These are phyloP conservation scores for Trichoderma brevicompactum DNA, from an alignment of 2,329 filamentous ascomycete genomes.

Conservation along the genomic window DNA sequence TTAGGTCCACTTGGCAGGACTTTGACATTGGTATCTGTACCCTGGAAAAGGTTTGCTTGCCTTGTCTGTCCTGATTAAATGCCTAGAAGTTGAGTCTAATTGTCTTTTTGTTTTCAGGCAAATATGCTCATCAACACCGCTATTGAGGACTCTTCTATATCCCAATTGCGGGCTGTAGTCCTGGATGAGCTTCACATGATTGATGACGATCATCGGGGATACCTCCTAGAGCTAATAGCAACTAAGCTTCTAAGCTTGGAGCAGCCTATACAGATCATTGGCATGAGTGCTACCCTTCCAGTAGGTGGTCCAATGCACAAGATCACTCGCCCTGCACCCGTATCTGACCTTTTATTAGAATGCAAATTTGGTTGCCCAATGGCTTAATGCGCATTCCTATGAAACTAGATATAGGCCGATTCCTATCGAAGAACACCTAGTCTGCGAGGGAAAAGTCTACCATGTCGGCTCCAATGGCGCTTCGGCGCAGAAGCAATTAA, in stretches of 20 bases:
- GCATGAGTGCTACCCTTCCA: slow-evolving; percentile 79
- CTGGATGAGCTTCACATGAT: slow-evolving; percentile 84
- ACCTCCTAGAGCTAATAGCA: slow-evolving; percentile 73
- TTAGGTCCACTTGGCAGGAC: slow-evolving; percentile 69
- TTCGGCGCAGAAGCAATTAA: slow-evolving; percentile 61
- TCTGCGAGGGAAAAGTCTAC: slow-evolving; percentile 72
- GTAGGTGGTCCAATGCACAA: slow-evolving; percentile 47
- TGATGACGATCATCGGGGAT: slow-evolving; percentile 75
- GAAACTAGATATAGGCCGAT: slow-evolving; percentile 74
- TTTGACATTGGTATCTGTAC: slow-evolving; percentile 81
- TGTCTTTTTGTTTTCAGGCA: slow-evolving; percentile 53
- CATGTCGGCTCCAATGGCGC: slow-evolving; percentile 59
- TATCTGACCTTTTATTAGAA: slow-evolving; percentile 54
- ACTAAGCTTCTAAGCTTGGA: slow-evolving; percentile 73
- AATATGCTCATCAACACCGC: slow-evolving; percentile 75
- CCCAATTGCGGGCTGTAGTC: slow-evolving; percentile 68
- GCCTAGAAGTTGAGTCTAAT: slow-evolving; percentile 22
- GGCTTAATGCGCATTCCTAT: slow-evolving; percentile 73
- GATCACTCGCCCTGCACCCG: not conserved
- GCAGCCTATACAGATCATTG: slow-evolving; percentile 70
- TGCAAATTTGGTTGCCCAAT: slow-evolving; percentile 68
- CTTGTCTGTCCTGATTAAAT: not conserved
- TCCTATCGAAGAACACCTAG: slow-evolving; percentile 75
- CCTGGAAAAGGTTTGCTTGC: slow-evolving; percentile 66
- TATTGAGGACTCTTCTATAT: slow-evolving; percentile 70